Evolutionary conservation across 306 rosid species (phyloP), one percentile per base, ranked within the genome.

Genomic region (Dalbergia oliveri): DNA sequence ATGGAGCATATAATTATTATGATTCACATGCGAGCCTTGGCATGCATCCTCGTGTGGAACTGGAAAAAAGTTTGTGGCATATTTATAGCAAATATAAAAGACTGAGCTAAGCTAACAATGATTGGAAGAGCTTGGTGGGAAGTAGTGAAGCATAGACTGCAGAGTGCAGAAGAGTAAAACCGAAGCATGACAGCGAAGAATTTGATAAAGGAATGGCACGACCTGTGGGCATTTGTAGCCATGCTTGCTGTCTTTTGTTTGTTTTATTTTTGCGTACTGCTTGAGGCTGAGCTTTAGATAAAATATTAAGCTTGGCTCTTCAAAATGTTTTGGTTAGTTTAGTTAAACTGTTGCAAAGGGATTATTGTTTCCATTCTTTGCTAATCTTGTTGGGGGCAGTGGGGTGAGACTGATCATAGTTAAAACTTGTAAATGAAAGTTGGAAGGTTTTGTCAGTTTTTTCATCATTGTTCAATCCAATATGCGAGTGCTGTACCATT

Each of bases 341-440:
- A 11, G 69, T 41, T 76, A 69, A 39, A 65, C 82, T 78, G 72
- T 73, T 68, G 79, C 57, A 11, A 41, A 43, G 18, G 68, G 65
- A 21, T 4, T 37, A 26, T 26, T 26, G 75, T 45, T 58, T 37
- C 62, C 57, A 63, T 70, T 61, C 62, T 35, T 60, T 59, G 71
- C 45, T 3, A 35, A 9, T 50, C 7, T 60, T 56, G 21, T 54
- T 18, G 51, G 43, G 31, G 78, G 39, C 39, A 35, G 39, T 35
- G 4, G 39, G 41, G 41, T 37, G 41, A 37, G 41, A 37, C 41
- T 37, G 5, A 37, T 37, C 45, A 12, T 5, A 31, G 82, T 72
- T 5, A 0, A 61, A 60, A 75, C 18, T 56, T 75, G 74, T 82
- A 69, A 50, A 78, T 58, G 44, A 39, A 53, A 56, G 15, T 11